Evolutionary conservation across 2,329 filamentous ascomycete species (phyloP).

Genomic region (Monilinia polystroma): DNA sequence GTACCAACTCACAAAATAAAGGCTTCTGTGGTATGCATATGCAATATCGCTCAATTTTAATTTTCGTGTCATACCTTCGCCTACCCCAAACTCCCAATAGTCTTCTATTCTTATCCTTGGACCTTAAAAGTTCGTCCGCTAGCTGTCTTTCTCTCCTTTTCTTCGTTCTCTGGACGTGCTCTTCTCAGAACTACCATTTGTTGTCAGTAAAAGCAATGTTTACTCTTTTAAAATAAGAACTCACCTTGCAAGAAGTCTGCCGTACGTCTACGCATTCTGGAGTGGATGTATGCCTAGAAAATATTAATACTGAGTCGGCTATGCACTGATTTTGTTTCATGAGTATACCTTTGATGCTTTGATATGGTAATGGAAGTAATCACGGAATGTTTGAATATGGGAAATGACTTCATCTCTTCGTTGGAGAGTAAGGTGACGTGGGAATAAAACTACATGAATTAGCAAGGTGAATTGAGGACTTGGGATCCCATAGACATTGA

Average conservation of each 20-base stretch:
- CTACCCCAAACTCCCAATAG: conserved; percentile 14
- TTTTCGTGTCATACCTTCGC: conserved; percentile 17
- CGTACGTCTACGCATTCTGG: conserved; percentile 93
- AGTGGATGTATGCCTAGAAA: conserved; percentile 86
- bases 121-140: conserved; percentile 85
- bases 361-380: conserved; percentile 99
- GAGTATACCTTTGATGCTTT: conserved; percentile 82
- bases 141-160: conserved; percentile 97
- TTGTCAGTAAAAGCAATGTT: conserved; percentile 40
- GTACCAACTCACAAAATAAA: conserved; percentile 12
- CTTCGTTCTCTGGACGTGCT: conserved; percentile 91
- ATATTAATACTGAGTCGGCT: conserved; percentile 24
- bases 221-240: conserved; percentile 31
- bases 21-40: not conserved
- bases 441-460: conserved; percentile 73
- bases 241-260: conserved; percentile 96
- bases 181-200: conserved; percentile 75
- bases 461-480: conserved; percentile 24
- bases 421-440: conserved; percentile 86
- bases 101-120: conserved; percentile 35
- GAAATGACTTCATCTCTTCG: conserved; percentile 94
- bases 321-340: conserved; percentile 8
- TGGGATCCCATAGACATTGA: conserved; percentile 22
- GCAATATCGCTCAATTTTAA: conserved; percentile 20
- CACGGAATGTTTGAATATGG: conserved; percentile 99